Percentiles rank a stretch among this genome's conserved stretches.
Evolutionary conservation across 768 basidiomycete genomes (phyloP).

Genomic region (Lepiota venenata): DNA sequence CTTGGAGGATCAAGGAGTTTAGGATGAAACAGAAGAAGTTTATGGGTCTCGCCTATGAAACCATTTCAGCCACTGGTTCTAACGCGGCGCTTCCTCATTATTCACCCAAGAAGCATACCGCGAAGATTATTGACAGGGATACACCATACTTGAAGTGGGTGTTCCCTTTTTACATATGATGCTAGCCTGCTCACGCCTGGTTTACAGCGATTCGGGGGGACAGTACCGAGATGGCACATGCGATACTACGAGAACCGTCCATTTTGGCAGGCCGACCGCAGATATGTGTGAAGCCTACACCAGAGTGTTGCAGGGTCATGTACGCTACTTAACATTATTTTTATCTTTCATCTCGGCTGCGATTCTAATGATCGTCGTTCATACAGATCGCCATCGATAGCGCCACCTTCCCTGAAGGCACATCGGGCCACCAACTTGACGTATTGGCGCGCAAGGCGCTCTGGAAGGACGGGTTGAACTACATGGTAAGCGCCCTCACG

Average conservation of each 20-base stretch:
- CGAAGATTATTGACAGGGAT: slow-evolving; percentile 71
- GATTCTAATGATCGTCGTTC: slow-evolving; percentile 17
- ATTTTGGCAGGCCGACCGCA: slow-evolving; percentile 84
- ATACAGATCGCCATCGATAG: slow-evolving; percentile 84
- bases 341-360: slow-evolving; percentile 12
- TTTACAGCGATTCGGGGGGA: slow-evolving; percentile 82
- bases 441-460: slow-evolving; percentile 86
- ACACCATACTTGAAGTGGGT: slow-evolving; percentile 88
- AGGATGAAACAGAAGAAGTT: slow-evolving; percentile 68
- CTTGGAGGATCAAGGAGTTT: slow-evolving; percentile 76
- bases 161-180: slow-evolving; percentile 1
- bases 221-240: slow-evolving; percentile 90
- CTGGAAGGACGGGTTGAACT: slow-evolving; percentile 85
- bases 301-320: slow-evolving; percentile 93
- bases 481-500: slow-evolving; percentile 46
- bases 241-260: slow-evolving; percentile 78
- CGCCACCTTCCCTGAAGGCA: slow-evolving; percentile 89
- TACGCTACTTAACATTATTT: slow-evolving; percentile 39
- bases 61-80: slow-evolving; percentile 84
- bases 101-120: slow-evolving; percentile 63
- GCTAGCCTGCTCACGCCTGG: slow-evolving; percentile 3
- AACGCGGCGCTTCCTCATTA: slow-evolving; percentile 97
- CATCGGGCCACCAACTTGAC: slow-evolving; percentile 78
- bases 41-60: slow-evolving; percentile 86
- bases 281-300: slow-evolving; percentile 92